Evolutionary conservation across 2,329 filamentous ascomycete species (phyloP).

Genomic region (Hypomyces rosellus): DNA sequence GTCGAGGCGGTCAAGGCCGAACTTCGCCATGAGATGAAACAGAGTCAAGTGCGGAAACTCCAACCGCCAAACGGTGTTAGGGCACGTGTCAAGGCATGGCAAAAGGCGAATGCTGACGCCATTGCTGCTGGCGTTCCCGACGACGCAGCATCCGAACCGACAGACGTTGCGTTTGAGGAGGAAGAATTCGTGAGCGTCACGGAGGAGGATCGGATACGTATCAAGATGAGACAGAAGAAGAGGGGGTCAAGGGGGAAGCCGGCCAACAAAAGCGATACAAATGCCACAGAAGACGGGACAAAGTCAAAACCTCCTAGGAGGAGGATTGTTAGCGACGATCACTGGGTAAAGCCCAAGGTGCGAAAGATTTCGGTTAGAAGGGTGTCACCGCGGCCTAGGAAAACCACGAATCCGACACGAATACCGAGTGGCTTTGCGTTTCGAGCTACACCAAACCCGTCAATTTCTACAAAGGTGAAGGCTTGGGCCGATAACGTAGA

Average conservation of each 20-base stretch:
- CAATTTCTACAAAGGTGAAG: conserved; percentile 53
- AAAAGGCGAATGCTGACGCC: conserved; percentile 66
- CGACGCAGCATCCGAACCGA: conserved; percentile 50
- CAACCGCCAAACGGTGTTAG: conserved; percentile 62
- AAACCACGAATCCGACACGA: conserved; percentile 23
- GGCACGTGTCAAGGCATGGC: conserved; percentile 79
- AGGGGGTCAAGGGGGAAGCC: conserved; percentile 24
- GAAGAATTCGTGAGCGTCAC: conserved; percentile 54
- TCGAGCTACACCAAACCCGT: conserved; percentile 46
- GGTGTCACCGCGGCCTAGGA: conserved; percentile 30
- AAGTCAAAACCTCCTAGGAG: conserved; percentile 65
- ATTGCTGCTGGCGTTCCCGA: conserved; percentile 47
- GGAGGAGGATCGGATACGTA: conserved; percentile 53
- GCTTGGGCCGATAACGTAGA: conserved; percentile 56
- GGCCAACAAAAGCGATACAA: conserved; percentile 9
- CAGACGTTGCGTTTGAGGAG: conserved; percentile 53
- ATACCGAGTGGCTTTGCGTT: conserved; percentile 55
- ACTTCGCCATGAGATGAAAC: conserved; percentile 47
- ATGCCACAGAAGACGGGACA: conserved; percentile 12
- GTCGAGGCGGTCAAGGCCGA: conserved; percentile 53
- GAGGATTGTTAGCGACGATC: conserved; percentile 85
- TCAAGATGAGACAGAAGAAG: conserved; percentile 46
- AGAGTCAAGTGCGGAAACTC: conserved; percentile 51
- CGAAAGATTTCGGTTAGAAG: conserved; percentile 42
- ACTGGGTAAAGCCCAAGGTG: conserved; percentile 66